Conservation (phyloP, 768 basidiomycete genomes). For the Agaricus sinodeliciosus region DNA sequence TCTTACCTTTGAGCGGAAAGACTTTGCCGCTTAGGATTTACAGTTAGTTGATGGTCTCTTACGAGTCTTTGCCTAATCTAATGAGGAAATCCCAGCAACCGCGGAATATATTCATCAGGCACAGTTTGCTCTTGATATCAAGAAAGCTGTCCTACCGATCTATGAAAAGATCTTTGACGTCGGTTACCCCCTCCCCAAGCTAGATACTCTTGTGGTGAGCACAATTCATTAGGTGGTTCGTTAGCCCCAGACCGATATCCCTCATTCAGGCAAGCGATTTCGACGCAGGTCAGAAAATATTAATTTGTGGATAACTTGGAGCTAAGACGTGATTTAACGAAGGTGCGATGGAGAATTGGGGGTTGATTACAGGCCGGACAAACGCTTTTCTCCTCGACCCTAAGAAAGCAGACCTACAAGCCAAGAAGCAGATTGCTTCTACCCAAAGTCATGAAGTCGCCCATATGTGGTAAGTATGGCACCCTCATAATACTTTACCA, state of each 20-base stretch:
- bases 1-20: conserved; percentile 74
- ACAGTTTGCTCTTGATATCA: conserved; percentile 84
- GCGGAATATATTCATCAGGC: conserved; percentile 78
- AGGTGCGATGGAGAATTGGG: conserved; percentile 94
- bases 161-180: conserved; percentile 93
- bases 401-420: conserved; percentile 61
- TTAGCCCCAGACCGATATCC: neutral
- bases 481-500: neutral
- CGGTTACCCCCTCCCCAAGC: conserved; percentile 88
- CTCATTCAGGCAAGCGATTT: conserved; percentile 66
- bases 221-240: neutral
- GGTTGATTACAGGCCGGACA: conserved; percentile 86
- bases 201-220: conserved; percentile 83
- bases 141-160: conserved; percentile 72
- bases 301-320: neutral
- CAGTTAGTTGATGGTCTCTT: conserved; percentile 32
- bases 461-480: conserved; percentile 59
- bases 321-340: conserved; percentile 2
- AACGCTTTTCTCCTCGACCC: conserved; percentile 75
- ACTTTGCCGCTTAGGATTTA: conserved; percentile 82
- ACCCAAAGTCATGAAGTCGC: conserved; percentile 85
- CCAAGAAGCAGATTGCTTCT: conserved; percentile 73
- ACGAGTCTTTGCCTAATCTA: neutral
- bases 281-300: conserved; percentile 53
- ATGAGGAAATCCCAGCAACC: conserved; percentile 45